Conservation (phyloP, 106 monocot species). For the Amphibolis antarctica region DNA sequence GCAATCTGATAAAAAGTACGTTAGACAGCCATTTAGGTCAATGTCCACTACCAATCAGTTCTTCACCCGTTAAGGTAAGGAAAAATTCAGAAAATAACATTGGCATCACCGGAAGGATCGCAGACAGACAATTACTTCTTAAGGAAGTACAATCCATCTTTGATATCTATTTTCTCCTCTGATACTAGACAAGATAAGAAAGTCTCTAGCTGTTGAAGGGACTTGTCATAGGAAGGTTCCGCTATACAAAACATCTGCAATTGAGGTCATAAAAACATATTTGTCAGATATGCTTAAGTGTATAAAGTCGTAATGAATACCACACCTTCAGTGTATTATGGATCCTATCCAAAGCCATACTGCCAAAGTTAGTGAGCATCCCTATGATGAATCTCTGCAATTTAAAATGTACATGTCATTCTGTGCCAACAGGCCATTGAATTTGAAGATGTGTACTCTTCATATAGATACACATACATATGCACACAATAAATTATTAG, state of each 20-base stretch:
- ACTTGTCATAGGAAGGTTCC: slow-evolving; percentile 91
- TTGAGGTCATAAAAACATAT: too few species aligned
- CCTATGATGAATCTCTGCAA: slow-evolving; percentile 96
- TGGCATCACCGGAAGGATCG: too few species aligned
- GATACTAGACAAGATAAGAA: slow-evolving; percentile 70
- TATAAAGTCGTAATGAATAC: neutral
- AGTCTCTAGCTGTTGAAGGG: slow-evolving; percentile 87
- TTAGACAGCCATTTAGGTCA: too few species aligned
- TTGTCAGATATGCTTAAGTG: too few species aligned
- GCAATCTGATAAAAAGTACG: too few species aligned
- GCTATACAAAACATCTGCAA: slow-evolving; percentile 91
- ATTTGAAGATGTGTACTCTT: too few species aligned
- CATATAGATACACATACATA: too few species aligned
- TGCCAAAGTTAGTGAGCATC: slow-evolving; percentile 95
- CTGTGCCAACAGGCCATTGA: too few species aligned
- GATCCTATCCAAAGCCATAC: slow-evolving; percentile 78
- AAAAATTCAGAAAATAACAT: too few species aligned
- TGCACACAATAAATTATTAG: too few species aligned
- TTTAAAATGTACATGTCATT: neutral
- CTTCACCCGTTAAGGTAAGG: too few species aligned
- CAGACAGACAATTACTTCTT: slow-evolving; percentile 31
- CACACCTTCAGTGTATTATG: slow-evolving; percentile 92
- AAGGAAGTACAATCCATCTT: slow-evolving; percentile 55
- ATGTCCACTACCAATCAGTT: too few species aligned
- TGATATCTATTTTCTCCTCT: slow-evolving; percentile 82